A percentile compares a stretch with the other conserved stretches of the same genome.
phyloP scores from a whole-genome alignment of 2,329 filamentous ascomycete genomes.

The Zasmidium cellare region DNA sequence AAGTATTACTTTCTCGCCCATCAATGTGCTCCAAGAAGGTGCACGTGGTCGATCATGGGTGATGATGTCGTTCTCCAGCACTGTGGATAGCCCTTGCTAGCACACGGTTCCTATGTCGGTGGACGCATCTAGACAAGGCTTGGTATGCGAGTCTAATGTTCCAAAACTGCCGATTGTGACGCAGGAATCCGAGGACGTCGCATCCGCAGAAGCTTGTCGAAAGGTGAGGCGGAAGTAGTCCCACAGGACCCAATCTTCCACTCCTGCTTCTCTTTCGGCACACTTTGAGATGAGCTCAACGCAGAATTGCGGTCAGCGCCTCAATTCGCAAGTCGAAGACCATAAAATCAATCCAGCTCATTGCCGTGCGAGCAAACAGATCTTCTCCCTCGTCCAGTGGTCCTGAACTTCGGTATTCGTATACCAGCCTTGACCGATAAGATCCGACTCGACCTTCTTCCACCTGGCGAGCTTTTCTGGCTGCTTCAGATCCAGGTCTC shows the following conservation, averaged over 20 bases:
- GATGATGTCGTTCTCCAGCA: not conserved
- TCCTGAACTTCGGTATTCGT: conserved; percentile 27
- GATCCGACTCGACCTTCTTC: conserved; percentile 40
- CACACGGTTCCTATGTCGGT: conserved; percentile 1
- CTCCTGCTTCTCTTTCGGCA: no score
- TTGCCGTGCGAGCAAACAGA: conserved; percentile 27
- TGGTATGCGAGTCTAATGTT: conserved; percentile 5
- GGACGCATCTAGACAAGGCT: not conserved
- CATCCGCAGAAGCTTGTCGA: not conserved
- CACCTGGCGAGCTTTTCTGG: conserved; percentile 43
- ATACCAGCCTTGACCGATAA: conserved; percentile 45
- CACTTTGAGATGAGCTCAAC: no score
- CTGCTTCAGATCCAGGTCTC: conserved; percentile 50
- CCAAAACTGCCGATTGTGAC: not conserved
- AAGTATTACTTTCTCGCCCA: not conserved
- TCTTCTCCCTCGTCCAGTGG: conserved; percentile 17
- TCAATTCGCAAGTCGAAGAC: not conserved
- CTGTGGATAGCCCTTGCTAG: conserved; percentile 8
- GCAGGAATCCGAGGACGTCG: not conserved
- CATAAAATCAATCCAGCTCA: not conserved
- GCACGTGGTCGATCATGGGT: not conserved
- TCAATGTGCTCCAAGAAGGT: not conserved
- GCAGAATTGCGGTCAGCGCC: no score
- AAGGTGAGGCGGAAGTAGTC: not conserved
- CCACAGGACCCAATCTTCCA: not conserved